Conservation (phyloP, 805 yeast species). For the Candida vartiovaarae region DNA sequence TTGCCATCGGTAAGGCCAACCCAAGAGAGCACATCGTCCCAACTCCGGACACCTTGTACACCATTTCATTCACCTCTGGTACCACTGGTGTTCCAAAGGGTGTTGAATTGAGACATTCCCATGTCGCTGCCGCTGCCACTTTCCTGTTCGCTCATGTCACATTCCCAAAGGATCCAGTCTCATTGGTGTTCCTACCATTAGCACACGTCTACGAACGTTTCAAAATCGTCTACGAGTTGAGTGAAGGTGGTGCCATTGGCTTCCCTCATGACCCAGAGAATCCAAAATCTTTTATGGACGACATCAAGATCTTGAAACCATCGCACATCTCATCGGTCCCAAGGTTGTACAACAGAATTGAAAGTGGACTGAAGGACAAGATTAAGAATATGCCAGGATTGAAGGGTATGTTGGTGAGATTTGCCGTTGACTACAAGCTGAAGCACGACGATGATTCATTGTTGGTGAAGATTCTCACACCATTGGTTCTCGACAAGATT, state of each 20-base stretch:
- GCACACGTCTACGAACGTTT: slow-evolving; percentile 53
- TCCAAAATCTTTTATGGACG: slow-evolving; percentile 49
- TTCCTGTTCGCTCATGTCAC: slow-evolving; percentile 31
- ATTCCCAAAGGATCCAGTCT: slow-evolving; percentile 22
- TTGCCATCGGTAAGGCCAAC: slow-evolving; percentile 34
- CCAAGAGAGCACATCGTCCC: slow-evolving; percentile 41
- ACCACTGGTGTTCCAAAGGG: slow-evolving; percentile 76
- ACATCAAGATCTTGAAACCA: slow-evolving; percentile 49
- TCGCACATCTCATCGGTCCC: slow-evolving; percentile 52
- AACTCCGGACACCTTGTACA: slow-evolving; percentile 43
- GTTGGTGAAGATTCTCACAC: slow-evolving; percentile 30
- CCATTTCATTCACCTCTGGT: slow-evolving; percentile 69
- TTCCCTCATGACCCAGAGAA: slow-evolving; percentile 49
- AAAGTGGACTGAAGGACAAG: slow-evolving; percentile 48
- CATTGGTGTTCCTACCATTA: slow-evolving; percentile 44
- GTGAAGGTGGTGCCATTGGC: slow-evolving; percentile 44
- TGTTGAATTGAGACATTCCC: slow-evolving; percentile 47
- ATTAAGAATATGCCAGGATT: slow-evolving; percentile 37
- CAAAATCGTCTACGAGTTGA: slow-evolving; percentile 35
- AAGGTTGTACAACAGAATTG: slow-evolving; percentile 54
- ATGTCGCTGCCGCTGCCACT: slow-evolving; percentile 43
- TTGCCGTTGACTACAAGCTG: slow-evolving; percentile 36
- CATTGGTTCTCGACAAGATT: slow-evolving; percentile 34
- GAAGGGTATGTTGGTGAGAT: slow-evolving; percentile 34
- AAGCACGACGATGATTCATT: slow-evolving; percentile 30